Conservation (phyloP, 192 early-diverging fungal genomes). For the Entophlyctis luteolus region DNA sequence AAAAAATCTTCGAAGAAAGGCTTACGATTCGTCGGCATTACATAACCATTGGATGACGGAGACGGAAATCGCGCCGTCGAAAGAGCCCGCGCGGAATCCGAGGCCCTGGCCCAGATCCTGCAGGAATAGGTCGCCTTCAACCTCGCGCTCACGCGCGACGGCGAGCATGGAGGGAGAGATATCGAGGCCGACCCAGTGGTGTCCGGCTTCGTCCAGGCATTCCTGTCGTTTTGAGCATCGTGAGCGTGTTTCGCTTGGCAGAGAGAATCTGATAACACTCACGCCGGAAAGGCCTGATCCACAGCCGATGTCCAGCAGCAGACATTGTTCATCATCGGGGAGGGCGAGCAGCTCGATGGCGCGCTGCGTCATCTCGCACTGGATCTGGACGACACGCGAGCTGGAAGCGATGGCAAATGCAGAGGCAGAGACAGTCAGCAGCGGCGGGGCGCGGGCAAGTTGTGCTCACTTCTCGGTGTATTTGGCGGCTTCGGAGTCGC, state of each 20-base stretch:
- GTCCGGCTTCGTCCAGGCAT: conserved; percentile 90
- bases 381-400: conserved; percentile 90
- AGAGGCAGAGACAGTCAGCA: not conserved
- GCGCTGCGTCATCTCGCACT: conserved; percentile 88
- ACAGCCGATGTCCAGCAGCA: conserved; percentile 93
- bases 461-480: conserved; percentile 80
- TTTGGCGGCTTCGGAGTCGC: conserved; percentile 87
- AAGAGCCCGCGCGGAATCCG: conserved; percentile 89
- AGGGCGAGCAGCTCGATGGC: conserved; percentile 88
- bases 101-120: conserved; percentile 95
- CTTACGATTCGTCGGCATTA: conserved; percentile 93
- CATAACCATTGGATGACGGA: conserved; percentile 98
- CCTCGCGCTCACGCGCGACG: conserved; percentile 86
- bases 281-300: conserved; percentile 92
- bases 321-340: conserved; percentile 65
- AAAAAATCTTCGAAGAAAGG: too few species aligned
- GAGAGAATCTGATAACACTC: too few species aligned
- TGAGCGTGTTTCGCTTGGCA: too few species aligned
- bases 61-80: conserved; percentile 92
- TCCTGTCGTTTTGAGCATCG: too few species aligned
- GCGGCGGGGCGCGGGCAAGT: not conserved
- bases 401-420: conserved; percentile 37
- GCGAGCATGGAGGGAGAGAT: conserved; percentile 89
- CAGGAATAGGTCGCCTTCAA: conserved; percentile 90
- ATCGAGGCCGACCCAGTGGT: conserved; percentile 95